Evolutionary conservation across 768 basidiomycete species (phyloP), one percentile per base, ranked within the genome.

Genomic region (Thelephora aurantiotincta): DNA sequence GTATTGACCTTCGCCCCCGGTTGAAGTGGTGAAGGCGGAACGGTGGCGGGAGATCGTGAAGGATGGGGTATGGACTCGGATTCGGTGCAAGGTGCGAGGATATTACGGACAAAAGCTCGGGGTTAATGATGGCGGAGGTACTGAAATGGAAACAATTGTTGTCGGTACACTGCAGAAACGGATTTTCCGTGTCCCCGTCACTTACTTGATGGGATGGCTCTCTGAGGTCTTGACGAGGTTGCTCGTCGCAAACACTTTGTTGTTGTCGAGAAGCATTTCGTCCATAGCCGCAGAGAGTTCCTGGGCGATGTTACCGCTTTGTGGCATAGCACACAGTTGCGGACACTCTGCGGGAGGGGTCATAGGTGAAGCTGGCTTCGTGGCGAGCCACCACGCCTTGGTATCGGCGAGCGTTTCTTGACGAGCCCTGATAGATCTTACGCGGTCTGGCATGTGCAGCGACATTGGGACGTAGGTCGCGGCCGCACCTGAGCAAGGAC

Each of bases 161-260:
- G 23, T 54, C 33, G 20, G 42, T 35, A 18, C n/a, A n/a, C 35
- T 23, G 30, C 16, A 33, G 14, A 14, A 44, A 16, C 41, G 37
- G 33, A 16, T 16, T 45, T n/a, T 5, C 26, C 9, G 26, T 9
- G 9, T 30, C 9, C 26, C 26, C 9, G 26, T 4, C 26, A 65
- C 74, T 45, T 51, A 86, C 85, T 89, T 87, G 58, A 93, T 84
- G 6, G 89, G 88, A 62, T 90, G 88, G 0, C 82, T 74, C 19
- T 74, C 69, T 2, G 85, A 88, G 1, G 86, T 90, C 57, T 86
- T 90, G 49, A 80, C 49, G 50, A 45, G 54, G 18, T 11, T 16
- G 42, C 51, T 48, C 30, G 45, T 49, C 19, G 38, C 48, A 30
- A 56, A 35, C 46, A 46, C 14, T 48, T 23, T 35, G 52, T 26